Conservation (phyloP, 331 rosid genomes). For the Quercus tomentella region DNA sequence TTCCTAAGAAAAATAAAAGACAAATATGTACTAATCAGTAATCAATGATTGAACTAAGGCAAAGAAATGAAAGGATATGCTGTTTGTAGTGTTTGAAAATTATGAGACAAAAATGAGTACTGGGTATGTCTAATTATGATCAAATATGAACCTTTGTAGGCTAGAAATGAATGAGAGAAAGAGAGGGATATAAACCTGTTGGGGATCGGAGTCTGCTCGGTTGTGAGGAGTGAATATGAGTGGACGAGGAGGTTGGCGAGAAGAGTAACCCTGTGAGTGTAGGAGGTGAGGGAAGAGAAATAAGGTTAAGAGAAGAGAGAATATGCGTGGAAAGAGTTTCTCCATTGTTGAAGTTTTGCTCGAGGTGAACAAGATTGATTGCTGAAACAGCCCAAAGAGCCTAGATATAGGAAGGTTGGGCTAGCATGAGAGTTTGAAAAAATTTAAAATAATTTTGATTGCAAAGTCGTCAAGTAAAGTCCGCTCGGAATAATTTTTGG, state of each 20-base stretch:
- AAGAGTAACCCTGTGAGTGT: constrained; percentile 27
- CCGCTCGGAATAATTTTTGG: too few relatives aligned
- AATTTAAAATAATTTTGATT: too few relatives aligned
- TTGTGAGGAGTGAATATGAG: constrained; percentile 34
- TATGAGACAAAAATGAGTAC: too few relatives aligned
- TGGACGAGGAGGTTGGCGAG: constrained; percentile 45
- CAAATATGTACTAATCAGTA: background rate
- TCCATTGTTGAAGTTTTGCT: background rate
- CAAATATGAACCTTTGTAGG: background rate
- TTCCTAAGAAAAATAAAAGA: background rate
- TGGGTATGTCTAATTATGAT: too few relatives aligned
- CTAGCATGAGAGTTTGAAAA: background rate
- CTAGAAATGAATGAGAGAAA: background rate
- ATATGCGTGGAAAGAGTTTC: background rate
- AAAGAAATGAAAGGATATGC: background rate
- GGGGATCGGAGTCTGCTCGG: constrained; percentile 49
- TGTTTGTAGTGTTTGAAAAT: too few relatives aligned
- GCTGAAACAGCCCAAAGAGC: too few relatives aligned
- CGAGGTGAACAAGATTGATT: background rate
- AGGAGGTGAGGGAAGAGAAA: constrained; percentile 16
- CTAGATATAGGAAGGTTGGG: too few relatives aligned
- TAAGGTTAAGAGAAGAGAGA: background rate
- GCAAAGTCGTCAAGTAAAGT: too few relatives aligned
- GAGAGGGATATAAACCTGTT: constrained; percentile 39
- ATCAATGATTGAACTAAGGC: background rate